Conservation (phyloP, 1,284 basidiomycete genomes). For the Lentinula novae-zelandiae region DNA sequence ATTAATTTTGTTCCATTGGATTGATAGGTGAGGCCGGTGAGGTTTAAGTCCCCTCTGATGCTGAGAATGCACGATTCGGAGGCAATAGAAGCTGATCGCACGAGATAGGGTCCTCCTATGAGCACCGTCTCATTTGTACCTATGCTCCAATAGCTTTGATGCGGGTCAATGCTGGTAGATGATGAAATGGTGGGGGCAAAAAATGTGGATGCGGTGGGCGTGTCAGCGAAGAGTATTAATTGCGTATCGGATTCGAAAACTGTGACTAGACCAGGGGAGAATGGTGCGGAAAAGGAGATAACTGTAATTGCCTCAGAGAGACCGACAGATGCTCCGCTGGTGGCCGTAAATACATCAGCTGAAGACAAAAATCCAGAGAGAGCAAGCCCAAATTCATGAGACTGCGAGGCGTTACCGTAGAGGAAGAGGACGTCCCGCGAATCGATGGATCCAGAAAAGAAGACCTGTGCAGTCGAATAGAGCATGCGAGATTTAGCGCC, state of each 20-base stretch:
- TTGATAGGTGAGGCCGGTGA: slow-evolving; percentile 24
- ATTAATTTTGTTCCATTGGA: slow-evolving; percentile 33
- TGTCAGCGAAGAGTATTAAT: slow-evolving; percentile 64
- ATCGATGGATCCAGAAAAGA: slow-evolving; percentile 66
- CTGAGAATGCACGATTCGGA: slow-evolving; percentile 29
- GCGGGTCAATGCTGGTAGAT: slow-evolving; percentile 24
- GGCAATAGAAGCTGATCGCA: slow-evolving; percentile 41
- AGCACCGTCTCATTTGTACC: slow-evolving; percentile 50
- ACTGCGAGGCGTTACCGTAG: slow-evolving; percentile 54
- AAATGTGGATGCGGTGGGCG: slow-evolving; percentile 53
- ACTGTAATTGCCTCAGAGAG: slow-evolving; percentile 28
- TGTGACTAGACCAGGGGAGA: slow-evolving; percentile 55
- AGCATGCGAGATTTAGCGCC: slow-evolving; percentile 49
- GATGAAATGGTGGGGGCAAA: slow-evolving; percentile 40
- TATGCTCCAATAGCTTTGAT: slow-evolving; percentile 40
- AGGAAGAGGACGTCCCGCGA: slow-evolving; percentile 66
- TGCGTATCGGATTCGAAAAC: slow-evolving; percentile 64
- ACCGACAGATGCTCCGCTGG: slow-evolving; percentile 7
- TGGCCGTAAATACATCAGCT: not conserved
- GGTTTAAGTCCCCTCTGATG: slow-evolving; percentile 45
- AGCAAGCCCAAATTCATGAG: slow-evolving; percentile 53
- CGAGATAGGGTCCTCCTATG: slow-evolving; percentile 55
- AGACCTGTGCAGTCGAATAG: slow-evolving; percentile 66
- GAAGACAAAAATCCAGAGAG: slow-evolving; percentile 42
- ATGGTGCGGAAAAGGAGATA: slow-evolving; percentile 38